phyloP scores from a whole-genome alignment of 192 early-diverging fungal species.

The Entophlyctis luteolus region DNA sequence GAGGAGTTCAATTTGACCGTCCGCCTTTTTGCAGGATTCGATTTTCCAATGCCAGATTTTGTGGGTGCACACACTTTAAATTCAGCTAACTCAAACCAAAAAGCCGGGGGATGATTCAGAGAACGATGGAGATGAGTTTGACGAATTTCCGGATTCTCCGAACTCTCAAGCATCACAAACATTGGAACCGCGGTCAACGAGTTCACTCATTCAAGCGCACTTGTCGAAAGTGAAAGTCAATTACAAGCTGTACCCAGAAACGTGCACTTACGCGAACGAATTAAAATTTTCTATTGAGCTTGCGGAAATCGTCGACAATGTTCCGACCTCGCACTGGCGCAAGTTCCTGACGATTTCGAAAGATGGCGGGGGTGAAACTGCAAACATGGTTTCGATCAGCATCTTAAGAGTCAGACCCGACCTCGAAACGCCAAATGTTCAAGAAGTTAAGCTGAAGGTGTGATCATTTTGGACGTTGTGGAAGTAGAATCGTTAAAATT shows the following conservation, averaged over 20 bases:
- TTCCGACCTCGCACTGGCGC: slow-evolving; percentile 68
- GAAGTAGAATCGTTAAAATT: not conserved
- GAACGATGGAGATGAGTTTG: not conserved
- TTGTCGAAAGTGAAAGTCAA: slow-evolving; percentile 50
- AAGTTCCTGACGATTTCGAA: slow-evolving; percentile 72
- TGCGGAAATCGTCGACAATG: slow-evolving; percentile 74
- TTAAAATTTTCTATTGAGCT: slow-evolving; percentile 53
- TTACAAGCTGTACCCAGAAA: slow-evolving; percentile 49
- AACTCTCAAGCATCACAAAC: slow-evolving; percentile 31
- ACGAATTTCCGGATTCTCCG: not conserved
- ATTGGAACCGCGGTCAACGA: slow-evolving; percentile 40
- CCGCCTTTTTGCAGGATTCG: slow-evolving; percentile 66
- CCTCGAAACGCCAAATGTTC: slow-evolving; percentile 37
- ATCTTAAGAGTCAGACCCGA: slow-evolving; percentile 58
- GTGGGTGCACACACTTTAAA: slow-evolving; percentile 6
- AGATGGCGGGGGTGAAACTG: slow-evolving; percentile 41
- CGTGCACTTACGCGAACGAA: slow-evolving; percentile 45
- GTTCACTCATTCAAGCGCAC: slow-evolving; percentile 51
- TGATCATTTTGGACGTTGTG: not conserved
- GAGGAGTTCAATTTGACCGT: slow-evolving; percentile 59
- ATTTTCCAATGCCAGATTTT: slow-evolving; percentile 49
- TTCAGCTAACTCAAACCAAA: no score
- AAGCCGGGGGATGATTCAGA: slow-evolving; percentile 22
- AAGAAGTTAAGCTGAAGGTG: slow-evolving; percentile 62
- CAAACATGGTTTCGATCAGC: slow-evolving; percentile 61